Evolutionary conservation across 2,329 filamentous ascomycete genomes (phyloP).

Genomic region (Xylariaceae sp.): DNA sequence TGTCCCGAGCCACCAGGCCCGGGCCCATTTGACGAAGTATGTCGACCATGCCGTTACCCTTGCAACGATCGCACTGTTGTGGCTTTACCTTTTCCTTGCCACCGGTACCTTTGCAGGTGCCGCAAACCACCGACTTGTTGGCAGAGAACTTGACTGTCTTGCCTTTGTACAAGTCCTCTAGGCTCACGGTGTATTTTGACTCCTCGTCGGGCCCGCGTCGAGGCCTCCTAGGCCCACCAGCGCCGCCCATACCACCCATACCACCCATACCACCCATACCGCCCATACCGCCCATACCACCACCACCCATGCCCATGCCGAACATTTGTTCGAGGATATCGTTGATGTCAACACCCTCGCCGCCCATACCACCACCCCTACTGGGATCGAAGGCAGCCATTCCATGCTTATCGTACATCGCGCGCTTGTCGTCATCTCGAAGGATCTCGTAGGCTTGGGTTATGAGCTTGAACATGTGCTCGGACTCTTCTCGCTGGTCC

Average conservation of each 20-base stretch:
- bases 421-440: slow-evolving; percentile 90
- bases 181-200: slow-evolving; percentile 85
- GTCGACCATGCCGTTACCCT: slow-evolving; percentile 78
- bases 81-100: slow-evolving; percentile 92
- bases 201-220: slow-evolving; percentile 83
- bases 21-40: slow-evolving; percentile 84
- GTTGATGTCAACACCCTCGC: slow-evolving; percentile 82
- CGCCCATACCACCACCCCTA: slow-evolving; percentile 67
- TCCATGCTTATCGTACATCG: slow-evolving; percentile 90
- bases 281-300: slow-evolving; percentile 49
- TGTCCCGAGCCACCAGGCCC: slow-evolving; percentile 82
- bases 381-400: slow-evolving; percentile 93
- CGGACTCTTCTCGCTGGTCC: slow-evolving; percentile 81
- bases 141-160: slow-evolving; percentile 97
- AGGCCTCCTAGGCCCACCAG: slow-evolving; percentile 62
- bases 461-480: slow-evolving; percentile 90
- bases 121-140: slow-evolving; percentile 92
- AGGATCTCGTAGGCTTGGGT: slow-evolving; percentile 98
- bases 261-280: slow-evolving; percentile 46
- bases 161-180: slow-evolving; percentile 97
- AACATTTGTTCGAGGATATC: slow-evolving; percentile 96
- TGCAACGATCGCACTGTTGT: slow-evolving; percentile 82
- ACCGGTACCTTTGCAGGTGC: slow-evolving; percentile 84
- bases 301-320: slow-evolving; percentile 66
- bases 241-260: slow-evolving; percentile 50